Conservation (phyloP, 495 filamentous ascomycete genomes). For the Neurospora tetraspora region DNA sequence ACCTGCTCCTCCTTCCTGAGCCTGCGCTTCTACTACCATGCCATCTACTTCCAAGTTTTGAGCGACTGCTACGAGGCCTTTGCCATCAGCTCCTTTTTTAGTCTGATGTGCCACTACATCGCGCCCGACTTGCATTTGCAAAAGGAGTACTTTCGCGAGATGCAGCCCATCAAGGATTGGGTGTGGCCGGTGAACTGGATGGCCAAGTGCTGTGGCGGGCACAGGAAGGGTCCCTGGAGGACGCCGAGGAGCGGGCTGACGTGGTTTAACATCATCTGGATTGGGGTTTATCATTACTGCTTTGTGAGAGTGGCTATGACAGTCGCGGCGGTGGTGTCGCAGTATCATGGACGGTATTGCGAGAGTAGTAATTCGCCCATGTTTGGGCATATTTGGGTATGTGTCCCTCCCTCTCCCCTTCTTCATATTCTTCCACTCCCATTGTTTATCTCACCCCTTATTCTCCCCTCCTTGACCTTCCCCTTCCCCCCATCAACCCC, state of each 20-base stretch:
- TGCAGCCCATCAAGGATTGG: constrained; percentile 58
- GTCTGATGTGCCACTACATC: constrained; percentile 77
- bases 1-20: constrained; percentile 67
- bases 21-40: constrained; percentile 67
- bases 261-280: constrained; percentile 92
- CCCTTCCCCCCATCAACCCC: neutral
- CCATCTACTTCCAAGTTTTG: constrained; percentile 73
- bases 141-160: constrained; percentile 74
- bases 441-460: neutral
- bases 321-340: constrained; percentile 62
- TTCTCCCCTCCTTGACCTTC: neutral
- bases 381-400: constrained; percentile 78
- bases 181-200: constrained; percentile 64
- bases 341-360: constrained; percentile 63
- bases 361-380: constrained; percentile 64
- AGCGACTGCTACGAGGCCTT: constrained; percentile 90
- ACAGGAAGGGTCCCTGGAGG: constrained; percentile 53
- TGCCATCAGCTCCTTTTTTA: constrained; percentile 83
- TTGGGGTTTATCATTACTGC: constrained; percentile 83
- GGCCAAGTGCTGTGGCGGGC: constrained; percentile 55
- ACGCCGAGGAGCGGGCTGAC: constrained; percentile 76
- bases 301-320: constrained; percentile 80
- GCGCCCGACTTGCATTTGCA: constrained; percentile 72
- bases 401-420: constrained; percentile 7
- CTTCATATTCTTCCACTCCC: neutral